phyloP scores from a whole-genome alignment of 148 eudicot genomes.

The Cornus florida region DNA sequence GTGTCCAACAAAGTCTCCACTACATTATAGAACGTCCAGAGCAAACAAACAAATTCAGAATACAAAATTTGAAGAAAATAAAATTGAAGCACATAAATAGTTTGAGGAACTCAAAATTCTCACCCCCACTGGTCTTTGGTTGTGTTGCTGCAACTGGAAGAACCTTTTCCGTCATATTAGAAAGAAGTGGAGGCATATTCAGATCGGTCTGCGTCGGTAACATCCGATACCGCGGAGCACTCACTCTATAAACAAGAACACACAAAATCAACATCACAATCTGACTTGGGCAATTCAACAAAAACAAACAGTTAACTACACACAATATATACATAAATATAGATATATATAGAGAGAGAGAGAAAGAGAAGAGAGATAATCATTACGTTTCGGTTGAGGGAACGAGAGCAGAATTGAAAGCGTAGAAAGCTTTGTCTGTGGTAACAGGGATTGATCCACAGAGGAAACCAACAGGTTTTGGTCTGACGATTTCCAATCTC shows the following conservation, averaged over 20 bases:
- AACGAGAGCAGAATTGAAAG: slow-evolving; percentile 60
- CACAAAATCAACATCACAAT: not conserved
- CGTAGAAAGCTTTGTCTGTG: slow-evolving; percentile 62
- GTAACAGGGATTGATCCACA: slow-evolving; percentile 92
- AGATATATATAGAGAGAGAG: not conserved
- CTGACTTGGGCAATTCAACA: no score
- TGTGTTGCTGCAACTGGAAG: slow-evolving; percentile 50
- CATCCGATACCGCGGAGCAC: slow-evolving; percentile 86
- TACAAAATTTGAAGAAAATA: not conserved
- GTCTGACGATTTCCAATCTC: slow-evolving; percentile 59
- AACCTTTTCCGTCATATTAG: slow-evolving; percentile 54
- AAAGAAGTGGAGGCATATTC: slow-evolving; percentile 57
- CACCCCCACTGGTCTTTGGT: slow-evolving; percentile 53
- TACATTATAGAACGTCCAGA: not conserved
- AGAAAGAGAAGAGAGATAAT: not conserved
- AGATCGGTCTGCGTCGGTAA: slow-evolving; percentile 91
- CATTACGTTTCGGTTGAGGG: slow-evolving; percentile 69
- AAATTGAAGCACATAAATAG: not conserved
- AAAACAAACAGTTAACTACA: not conserved
- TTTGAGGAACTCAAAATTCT: not conserved
- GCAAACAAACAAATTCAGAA: not conserved
- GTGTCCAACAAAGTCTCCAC: not conserved
- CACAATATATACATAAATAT: not conserved
- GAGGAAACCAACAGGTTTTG: slow-evolving; percentile 81
- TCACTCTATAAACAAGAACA: slow-evolving; percentile 44